Percentiles rank a stretch among this genome's conserved stretches.
Conservation (phyloP, 192 early-diverging fungal species). For the Coemansia sp. region DNA sequence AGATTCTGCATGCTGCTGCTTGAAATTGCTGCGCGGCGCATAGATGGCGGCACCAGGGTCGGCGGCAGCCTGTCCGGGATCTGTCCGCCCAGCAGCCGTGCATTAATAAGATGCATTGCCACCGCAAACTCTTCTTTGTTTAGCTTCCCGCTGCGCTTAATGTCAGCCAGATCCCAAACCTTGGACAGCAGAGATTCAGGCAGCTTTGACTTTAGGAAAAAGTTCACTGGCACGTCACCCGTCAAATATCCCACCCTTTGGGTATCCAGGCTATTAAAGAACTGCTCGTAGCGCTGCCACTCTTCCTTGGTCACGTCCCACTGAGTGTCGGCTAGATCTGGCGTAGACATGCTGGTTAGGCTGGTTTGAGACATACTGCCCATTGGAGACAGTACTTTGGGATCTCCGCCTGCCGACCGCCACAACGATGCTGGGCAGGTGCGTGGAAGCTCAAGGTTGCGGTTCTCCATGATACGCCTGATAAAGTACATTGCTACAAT, state of each 20-base stretch:
- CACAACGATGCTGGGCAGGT: slow-evolving; percentile 64
- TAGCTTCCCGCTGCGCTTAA: slow-evolving; percentile 58
- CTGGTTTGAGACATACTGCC: slow-evolving; percentile 30
- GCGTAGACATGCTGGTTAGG: slow-evolving; percentile 27
- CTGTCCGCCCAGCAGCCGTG: slow-evolving; percentile 52
- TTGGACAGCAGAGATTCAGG: slow-evolving; percentile 64
- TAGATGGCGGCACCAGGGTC: slow-evolving; percentile 49
- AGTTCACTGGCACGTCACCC: slow-evolving; percentile 71
- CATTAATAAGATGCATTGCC: slow-evolving; percentile 75
- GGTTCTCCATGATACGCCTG: slow-evolving; percentile 73
- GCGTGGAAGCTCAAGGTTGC: slow-evolving; percentile 64
- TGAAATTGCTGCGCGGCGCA: slow-evolving; percentile 31
- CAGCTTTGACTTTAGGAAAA: slow-evolving; percentile 80
- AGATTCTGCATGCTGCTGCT: slow-evolving; percentile 41
- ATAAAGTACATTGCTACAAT: slow-evolving; percentile 89
- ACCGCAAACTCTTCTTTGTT: slow-evolving; percentile 75
- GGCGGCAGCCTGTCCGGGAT: slow-evolving; percentile 55
- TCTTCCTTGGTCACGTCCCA: slow-evolving; percentile 81
- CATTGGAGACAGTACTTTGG: slow-evolving; percentile 27
- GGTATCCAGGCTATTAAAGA: slow-evolving; percentile 75
- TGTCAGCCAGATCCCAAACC: slow-evolving; percentile 80
- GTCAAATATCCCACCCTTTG: slow-evolving; percentile 59
- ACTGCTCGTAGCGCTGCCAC: slow-evolving; percentile 67
- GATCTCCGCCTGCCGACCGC: slow-evolving; percentile 53
- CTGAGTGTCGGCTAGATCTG: slow-evolving; percentile 26